Percentiles rank a stretch among this genome's conserved stretches.
These are phyloP conservation scores for Cladosporium sp. DNA, from an alignment of 2,329 filamentous ascomycete genomes.

Conservation along the genomic window DNA sequence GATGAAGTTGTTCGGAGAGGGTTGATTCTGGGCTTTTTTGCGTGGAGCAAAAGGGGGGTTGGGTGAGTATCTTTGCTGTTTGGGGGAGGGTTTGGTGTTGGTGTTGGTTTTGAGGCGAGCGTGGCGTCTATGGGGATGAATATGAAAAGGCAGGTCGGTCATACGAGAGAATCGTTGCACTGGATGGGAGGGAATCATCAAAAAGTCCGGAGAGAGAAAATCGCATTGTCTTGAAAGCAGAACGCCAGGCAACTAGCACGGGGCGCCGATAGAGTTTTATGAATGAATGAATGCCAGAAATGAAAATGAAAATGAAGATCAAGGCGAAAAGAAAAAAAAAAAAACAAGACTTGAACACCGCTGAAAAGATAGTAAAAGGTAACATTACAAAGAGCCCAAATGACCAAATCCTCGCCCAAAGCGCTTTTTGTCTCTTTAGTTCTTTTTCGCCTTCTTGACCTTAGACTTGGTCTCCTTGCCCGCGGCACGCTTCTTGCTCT, in stretches of 20 bases:
- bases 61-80: no score
- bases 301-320: slow-evolving; percentile 2
- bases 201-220: background rate
- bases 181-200: background rate
- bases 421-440: no score
- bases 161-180: no score
- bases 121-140: no score
- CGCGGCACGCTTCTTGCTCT: slow-evolving; percentile 29
- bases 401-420: no score
- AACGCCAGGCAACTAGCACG: background rate
- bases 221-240: background rate
- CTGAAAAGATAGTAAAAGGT: slow-evolving; percentile 4
- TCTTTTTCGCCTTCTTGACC: slow-evolving; percentile 18
- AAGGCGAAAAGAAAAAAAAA: no score
- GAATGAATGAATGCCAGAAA: slow-evolving; percentile 12
- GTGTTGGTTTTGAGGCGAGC: no score
- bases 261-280: background rate
- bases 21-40: background rate
- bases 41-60: background rate
- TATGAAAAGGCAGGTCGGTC: no score
- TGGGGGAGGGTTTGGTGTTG: background rate
- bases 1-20: no score
- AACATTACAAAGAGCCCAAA: slow-evolving; percentile 4
- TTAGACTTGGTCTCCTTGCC: slow-evolving; percentile 33
- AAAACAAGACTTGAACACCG: slow-evolving; percentile 1